phyloP scores from a whole-genome alignment of 805 yeast species.

The Saccharomycopsis synnaedendra region DNA sequence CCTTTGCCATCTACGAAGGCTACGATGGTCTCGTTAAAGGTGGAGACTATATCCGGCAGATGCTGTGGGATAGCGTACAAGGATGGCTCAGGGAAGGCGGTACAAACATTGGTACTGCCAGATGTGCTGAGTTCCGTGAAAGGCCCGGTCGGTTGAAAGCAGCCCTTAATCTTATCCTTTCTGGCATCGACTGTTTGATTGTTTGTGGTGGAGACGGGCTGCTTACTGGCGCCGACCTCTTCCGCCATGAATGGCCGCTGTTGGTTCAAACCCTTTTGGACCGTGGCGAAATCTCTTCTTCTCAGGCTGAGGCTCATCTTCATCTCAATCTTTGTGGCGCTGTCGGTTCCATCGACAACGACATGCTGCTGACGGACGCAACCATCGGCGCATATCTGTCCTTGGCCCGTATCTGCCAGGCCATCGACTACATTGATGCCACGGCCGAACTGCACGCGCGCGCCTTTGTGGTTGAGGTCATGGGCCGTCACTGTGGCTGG shows the following conservation, averaged over 20 bases:
- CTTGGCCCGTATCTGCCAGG: constrained; percentile 59
- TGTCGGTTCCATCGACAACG: constrained; percentile 79
- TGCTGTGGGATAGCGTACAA: constrained; percentile 65
- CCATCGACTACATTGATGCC: constrained; percentile 73
- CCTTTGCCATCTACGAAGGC: constrained; percentile 62
- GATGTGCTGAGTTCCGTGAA: constrained; percentile 58
- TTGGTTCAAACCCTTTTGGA: constrained; percentile 45
- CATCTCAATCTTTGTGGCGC: constrained; percentile 62
- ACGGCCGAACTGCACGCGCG: constrained; percentile 77
- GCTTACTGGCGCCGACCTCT: constrained; percentile 70
- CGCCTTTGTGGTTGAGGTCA: constrained; percentile 76
- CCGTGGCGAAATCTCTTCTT: constrained; percentile 32
- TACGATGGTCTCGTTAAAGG: constrained; percentile 64
- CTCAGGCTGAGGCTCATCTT: constrained; percentile 35
- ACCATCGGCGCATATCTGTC: constrained; percentile 79
- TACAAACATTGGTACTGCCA: constrained; percentile 69
- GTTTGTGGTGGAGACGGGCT: constrained; percentile 85
- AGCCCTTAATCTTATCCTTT: constrained; percentile 51
- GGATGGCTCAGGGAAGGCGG: constrained; percentile 66
- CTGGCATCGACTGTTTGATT: constrained; percentile 68
- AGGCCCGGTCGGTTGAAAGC: constrained; percentile 54
- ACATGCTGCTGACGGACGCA: constrained; percentile 76
- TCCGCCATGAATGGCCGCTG: constrained; percentile 70
- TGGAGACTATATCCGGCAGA: constrained; percentile 43
- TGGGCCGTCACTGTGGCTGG: constrained; percentile 92